These are phyloP conservation scores for Fonsecaea multimorphosa DNA, from an alignment of 2,329 filamentous ascomycete genomes.

Conservation along the genomic window DNA sequence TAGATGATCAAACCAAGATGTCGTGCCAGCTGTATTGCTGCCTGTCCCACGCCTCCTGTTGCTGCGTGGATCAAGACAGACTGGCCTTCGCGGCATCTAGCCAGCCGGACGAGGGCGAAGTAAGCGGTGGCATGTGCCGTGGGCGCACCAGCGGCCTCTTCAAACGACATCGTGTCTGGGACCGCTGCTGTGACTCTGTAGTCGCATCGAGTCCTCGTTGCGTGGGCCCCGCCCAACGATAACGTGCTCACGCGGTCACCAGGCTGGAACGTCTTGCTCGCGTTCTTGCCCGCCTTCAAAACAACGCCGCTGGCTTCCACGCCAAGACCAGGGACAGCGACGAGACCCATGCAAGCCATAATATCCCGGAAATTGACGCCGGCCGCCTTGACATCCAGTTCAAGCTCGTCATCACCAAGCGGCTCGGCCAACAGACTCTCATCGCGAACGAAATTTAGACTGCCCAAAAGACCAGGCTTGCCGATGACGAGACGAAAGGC, in stretches of 20 bases:
- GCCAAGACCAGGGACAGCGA: slow-evolving; percentile 37
- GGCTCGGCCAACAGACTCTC: slow-evolving; percentile 30
- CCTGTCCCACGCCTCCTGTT: slow-evolving; percentile 36
- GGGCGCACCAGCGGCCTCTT: slow-evolving; percentile 39
- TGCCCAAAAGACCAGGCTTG: slow-evolving; percentile 40
- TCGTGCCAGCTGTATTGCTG: slow-evolving; percentile 40
- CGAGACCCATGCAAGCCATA: slow-evolving; percentile 46
- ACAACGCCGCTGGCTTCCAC: slow-evolving; percentile 48
- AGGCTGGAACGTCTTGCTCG: slow-evolving; percentile 40
- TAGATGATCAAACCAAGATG: slow-evolving; percentile 37
- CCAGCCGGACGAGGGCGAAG: slow-evolving; percentile 41
- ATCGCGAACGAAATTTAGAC: slow-evolving; percentile 39
- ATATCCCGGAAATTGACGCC: slow-evolving; percentile 49
- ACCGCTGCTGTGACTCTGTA: neutral
- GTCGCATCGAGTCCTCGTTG: neutral
- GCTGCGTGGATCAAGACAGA: slow-evolving; percentile 39
- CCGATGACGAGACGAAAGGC: slow-evolving; percentile 30
- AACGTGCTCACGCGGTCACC: slow-evolving; percentile 44
- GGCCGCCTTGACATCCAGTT: slow-evolving; percentile 46
- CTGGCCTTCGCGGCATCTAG: slow-evolving; percentile 33
- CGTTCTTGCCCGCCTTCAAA: slow-evolving; percentile 41
- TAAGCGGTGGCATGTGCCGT: slow-evolving; percentile 41
- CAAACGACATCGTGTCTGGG: slow-evolving; percentile 29
- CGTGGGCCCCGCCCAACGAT: neutral
- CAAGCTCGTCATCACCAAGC: slow-evolving; percentile 34